Conservation (phyloP, 2,329 filamentous ascomycete species). For the Exutisphaerella laricina region DNA sequence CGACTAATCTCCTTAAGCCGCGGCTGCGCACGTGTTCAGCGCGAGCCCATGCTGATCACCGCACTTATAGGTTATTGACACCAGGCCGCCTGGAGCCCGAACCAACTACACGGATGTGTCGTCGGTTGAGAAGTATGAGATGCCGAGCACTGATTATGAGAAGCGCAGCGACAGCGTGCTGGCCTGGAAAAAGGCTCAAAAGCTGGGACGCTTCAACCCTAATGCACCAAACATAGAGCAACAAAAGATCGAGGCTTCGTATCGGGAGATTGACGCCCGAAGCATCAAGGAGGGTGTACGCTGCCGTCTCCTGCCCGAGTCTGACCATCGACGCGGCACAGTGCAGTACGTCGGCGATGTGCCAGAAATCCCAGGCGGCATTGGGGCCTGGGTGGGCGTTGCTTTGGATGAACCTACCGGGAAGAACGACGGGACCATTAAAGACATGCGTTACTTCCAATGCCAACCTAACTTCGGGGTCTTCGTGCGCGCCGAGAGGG, state of each 20-base stretch:
- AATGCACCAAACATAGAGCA: conserved; percentile 68
- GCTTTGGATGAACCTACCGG: conserved; percentile 71
- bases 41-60: conserved; percentile 7
- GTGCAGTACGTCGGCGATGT: conserved; percentile 69
- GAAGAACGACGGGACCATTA: conserved; percentile 73
- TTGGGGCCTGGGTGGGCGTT: conserved; percentile 65
- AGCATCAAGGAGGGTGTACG: conserved; percentile 43
- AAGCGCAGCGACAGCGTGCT: conserved; percentile 81
- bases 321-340: conserved; percentile 64
- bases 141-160: conserved; percentile 83
- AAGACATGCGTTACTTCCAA: conserved; percentile 62
- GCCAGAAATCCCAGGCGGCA: conserved; percentile 61
- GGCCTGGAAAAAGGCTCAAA: conserved; percentile 91
- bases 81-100: conserved; percentile 66
- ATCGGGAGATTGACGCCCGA: conserved; percentile 63
- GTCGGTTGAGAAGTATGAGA: conserved; percentile 79
- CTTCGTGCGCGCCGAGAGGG: conserved; percentile 71
- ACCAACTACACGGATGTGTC: conserved; percentile 77
- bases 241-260: conserved; percentile 62
- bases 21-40: not conserved
- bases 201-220: conserved; percentile 94
- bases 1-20: not conserved
- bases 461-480: conserved; percentile 66
- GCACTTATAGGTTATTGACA: conserved; percentile 63
- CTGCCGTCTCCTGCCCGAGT: conserved; percentile 48